A percentile compares a stretch with the other conserved stretches of the same genome.
Evolutionary conservation across 164 flowering plant species (phyloP).

Genomic region (Vitis cinerea): DNA sequence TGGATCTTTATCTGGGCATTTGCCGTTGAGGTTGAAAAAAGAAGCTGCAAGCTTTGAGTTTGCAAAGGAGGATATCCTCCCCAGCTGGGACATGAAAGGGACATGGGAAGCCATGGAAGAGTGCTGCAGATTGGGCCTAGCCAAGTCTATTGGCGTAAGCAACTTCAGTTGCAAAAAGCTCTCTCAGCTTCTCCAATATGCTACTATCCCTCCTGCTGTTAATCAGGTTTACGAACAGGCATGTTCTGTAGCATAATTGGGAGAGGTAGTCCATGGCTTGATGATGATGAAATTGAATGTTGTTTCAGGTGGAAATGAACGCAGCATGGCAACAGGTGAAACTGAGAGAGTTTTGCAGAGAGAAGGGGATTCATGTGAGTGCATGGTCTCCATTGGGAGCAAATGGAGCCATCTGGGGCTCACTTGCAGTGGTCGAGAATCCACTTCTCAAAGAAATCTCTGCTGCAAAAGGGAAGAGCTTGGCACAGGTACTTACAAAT

Average conservation of each 20-base stretch:
- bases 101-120: slow-evolving; percentile 40
- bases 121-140: slow-evolving; percentile 24
- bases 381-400: slow-evolving; percentile 33
- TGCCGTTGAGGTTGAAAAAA: slow-evolving; percentile 21
- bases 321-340: slow-evolving; percentile 29
- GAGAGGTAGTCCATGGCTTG: too few relatives aligned
- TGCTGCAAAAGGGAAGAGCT: slow-evolving; percentile 11
- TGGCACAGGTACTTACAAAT: slow-evolving; percentile 24
- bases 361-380: slow-evolving; percentile 22
- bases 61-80: slow-evolving; percentile 10
- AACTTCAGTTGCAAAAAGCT: slow-evolving; percentile 24
- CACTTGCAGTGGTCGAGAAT: slow-evolving; percentile 13
- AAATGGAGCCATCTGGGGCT: slow-evolving; percentile 23
- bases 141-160: slow-evolving; percentile 32
- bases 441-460: slow-evolving; percentile 28
- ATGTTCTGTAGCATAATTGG: too few relatives aligned
- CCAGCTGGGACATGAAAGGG: slow-evolving; percentile 17
- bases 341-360: slow-evolving; percentile 24
- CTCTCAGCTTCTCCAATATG: slow-evolving; percentile 1
- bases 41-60: background rate
- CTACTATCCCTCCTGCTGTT: slow-evolving; percentile 31
- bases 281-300: too few relatives aligned
- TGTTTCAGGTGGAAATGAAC: slow-evolving; percentile 32
- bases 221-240: slow-evolving; percentile 18
- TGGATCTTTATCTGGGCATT: slow-evolving; percentile 34